Base-by-base conservation (phyloP, 2,329 filamentous ascomycete species). In the Zymoseptoria ardabiliae region DNA sequence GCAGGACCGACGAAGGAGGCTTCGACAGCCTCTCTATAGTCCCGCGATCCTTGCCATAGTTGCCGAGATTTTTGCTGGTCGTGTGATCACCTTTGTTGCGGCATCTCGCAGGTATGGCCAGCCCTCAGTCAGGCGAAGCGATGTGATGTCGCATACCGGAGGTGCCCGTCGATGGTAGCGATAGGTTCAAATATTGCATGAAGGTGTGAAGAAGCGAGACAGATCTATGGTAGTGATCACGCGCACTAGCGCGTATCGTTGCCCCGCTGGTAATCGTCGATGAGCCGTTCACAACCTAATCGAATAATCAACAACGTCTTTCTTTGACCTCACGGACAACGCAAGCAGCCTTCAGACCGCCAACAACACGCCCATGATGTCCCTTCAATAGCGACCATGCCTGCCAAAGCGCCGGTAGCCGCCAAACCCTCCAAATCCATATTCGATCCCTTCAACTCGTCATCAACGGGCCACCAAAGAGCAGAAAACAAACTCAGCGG, bases 381-480 rank as follows among this genome's bases (percentile, higher is more conserved):
- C 20, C 22, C 50, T 10, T 10, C 28, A 28, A 35, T 41, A 55
- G 25, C n/a, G 20, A 61, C 7, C 41, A 66, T 66, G 65, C 65
- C 64, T n/a, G 58, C 58, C 52, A 63, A 65, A 53, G 65, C 65
- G 20, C 63, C 65, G 1, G 41, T 55, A 28, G 68, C 66, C n/a
- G 68, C 68, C 22, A 69, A 69, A 55, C 67, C 68, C 2, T 63
- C 58, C 30, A 66, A 63, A 41, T 56, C 61, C 48, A 68, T 69
- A 50, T 70, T 69, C 62, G 68, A 70, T 54, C 87, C 96, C 74
- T 97, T 93, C 92, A 97, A 93, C 72, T 96, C 91, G 68, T 93
- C 90, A 63, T 91, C 96, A 74, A 90, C 85, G 69, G 86, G 83
- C 70, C 90, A 96, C 72, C 91, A 96, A 74, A 82, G 85, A 49